phyloP scores from a whole-genome alignment of 345 rosid genomes.

The Moricandia moricandioides region DNA sequence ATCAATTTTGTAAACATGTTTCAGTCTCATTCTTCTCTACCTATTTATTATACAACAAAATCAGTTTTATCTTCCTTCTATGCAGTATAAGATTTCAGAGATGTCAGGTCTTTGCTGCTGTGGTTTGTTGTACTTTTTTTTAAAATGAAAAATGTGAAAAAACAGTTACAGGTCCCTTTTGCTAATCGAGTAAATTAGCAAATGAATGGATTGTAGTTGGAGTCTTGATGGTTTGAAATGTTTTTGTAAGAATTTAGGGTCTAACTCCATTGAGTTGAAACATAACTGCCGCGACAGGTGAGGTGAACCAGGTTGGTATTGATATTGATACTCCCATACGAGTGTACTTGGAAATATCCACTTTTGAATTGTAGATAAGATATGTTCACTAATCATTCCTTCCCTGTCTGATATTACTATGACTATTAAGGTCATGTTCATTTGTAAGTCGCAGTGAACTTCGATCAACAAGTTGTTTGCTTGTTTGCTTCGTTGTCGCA shows the following conservation, averaged over 20 bases:
- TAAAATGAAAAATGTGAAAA: neutral
- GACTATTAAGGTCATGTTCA: no score
- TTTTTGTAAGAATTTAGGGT: neutral
- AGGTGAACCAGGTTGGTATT: no score
- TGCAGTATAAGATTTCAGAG: neutral
- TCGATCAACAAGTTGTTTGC: no score
- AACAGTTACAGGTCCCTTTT: neutral
- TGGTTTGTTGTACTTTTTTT: neutral
- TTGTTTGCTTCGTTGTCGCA: no score
- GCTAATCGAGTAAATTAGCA: neutral
- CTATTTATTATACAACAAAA: slow-evolving; percentile 24
- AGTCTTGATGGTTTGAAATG: neutral
- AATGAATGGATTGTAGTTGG: neutral
- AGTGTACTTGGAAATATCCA: neutral
- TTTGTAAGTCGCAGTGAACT: no score
- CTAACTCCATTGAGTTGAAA: neutral
- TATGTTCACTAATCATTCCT: no score
- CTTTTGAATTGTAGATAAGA: no score
- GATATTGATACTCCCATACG: no score
- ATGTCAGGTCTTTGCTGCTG: neutral
- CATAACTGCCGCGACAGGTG: neutral
- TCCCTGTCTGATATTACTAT: no score
- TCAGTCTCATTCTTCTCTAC: neutral
- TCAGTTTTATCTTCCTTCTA: slow-evolving; percentile 12
- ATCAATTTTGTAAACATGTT: slow-evolving; percentile 27